Evolutionary conservation across 106 monocot genomes (phyloP).

Genomic region (Agapanthus africanus): DNA sequence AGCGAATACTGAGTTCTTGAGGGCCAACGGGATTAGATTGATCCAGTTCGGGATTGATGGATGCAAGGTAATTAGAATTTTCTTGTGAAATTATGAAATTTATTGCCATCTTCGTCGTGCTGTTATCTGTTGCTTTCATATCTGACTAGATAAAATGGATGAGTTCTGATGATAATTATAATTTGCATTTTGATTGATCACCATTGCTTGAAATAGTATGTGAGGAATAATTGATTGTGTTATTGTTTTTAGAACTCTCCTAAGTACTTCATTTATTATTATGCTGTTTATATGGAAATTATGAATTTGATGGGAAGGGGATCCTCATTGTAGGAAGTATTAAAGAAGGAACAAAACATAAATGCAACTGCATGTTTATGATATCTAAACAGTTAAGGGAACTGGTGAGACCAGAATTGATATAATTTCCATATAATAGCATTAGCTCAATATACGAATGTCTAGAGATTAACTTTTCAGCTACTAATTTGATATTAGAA

Average conservation of each 20-base stretch:
- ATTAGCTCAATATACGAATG: neutral
- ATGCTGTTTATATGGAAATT: too few species aligned
- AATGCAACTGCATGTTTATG: neutral
- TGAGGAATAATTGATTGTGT: neutral
- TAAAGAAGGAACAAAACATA: neutral
- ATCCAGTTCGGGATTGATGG: slow-evolving; percentile 47
- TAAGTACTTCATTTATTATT: neutral
- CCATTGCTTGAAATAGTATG: neutral
- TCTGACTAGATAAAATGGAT: too few species aligned
- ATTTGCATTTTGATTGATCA: neutral
- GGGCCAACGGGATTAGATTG: slow-evolving; percentile 26
- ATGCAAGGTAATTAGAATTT: slow-evolving; percentile 20
- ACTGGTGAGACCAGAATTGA: neutral
- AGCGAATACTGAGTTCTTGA: slow-evolving; percentile 26
- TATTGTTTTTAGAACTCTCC: neutral
- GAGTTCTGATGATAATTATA: too few species aligned
- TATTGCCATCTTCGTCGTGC: neutral
- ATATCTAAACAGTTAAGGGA: neutral
- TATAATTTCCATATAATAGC: neutral
- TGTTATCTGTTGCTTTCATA: neutral
- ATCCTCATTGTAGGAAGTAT: too few species aligned
- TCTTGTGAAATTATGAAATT: neutral
- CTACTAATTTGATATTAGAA: neutral
- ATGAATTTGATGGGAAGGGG: neutral
- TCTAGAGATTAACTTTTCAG: neutral